Evolutionary conservation across 2,329 filamentous ascomycete genomes (phyloP).

Genomic region (Chrysoporthe deuterocubensis): DNA sequence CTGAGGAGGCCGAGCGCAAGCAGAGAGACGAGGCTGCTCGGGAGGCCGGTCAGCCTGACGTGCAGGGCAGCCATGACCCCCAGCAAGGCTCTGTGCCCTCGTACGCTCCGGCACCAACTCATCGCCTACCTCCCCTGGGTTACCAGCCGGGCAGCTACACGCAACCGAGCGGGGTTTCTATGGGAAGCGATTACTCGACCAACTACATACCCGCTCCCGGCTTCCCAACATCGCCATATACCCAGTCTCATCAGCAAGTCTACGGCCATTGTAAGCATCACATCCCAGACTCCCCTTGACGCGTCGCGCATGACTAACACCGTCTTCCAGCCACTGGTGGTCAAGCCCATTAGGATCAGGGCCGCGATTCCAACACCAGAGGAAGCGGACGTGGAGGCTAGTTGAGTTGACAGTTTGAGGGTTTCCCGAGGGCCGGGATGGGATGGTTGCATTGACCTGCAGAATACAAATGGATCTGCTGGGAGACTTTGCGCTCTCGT

Average conservation of each 20-base stretch:
- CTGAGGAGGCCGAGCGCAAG: conserved; percentile 89
- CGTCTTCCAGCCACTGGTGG: conserved; percentile 35
- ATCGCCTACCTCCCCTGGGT: conserved; percentile 75
- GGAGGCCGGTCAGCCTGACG: conserved; percentile 44
- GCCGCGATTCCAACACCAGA: neutral
- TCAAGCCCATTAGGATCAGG: conserved; percentile 27
- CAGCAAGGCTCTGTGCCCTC: conserved; percentile 57
- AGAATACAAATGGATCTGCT: neutral
- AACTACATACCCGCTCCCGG: conserved; percentile 55
- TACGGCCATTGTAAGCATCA: conserved; percentile 59
- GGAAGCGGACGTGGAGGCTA: neutral
- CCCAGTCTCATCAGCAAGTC: conserved; percentile 60
- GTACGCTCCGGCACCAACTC: conserved; percentile 60
- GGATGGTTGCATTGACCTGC: neutral
- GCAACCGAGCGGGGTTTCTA: conserved; percentile 41
- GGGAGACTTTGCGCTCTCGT: neutral
- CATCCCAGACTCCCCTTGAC: conserved; percentile 11
- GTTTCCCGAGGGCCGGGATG: neutral
- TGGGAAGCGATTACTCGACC: conserved; percentile 60
- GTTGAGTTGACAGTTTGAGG: too few relatives aligned
- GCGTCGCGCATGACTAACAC: conserved; percentile 35
- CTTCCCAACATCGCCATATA: conserved; percentile 62
- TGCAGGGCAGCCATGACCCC: conserved; percentile 57
- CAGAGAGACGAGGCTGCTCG: conserved; percentile 72
- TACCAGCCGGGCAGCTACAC: conserved; percentile 72